Base-by-base conservation (phyloP, 768 basidiomycete species). In the Scleroderma citrinum region DNA sequence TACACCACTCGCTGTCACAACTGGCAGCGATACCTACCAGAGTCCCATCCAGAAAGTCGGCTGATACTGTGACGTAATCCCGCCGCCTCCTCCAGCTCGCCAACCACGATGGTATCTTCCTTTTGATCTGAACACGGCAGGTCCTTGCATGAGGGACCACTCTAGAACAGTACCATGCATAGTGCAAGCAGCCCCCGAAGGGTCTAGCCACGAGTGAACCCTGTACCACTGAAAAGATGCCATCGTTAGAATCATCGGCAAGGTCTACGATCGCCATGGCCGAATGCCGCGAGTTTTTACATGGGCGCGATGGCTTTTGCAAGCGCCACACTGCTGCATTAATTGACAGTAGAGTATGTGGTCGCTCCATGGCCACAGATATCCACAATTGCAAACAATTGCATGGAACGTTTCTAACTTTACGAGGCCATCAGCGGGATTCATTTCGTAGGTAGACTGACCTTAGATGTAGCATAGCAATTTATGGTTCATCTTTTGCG, bases 41-140 rank as follows among this genome's bases (percentile, higher is more conserved):
- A 89, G 89, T 89, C 90, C 5, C 89, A 92, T 71, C 91, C 90
- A 8, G 85, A 85, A 56, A 91, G 88, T 61, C 78, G 91, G 8
- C 68, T 93, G 23, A 61, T 87, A 67, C 73, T n/a, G n/a, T n/a
- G n/a, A n/a, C n/a, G n/a, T n/a, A n/a, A n/a, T n/a, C 31, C 31
- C 13, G 31, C 13, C 13, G 13, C 31, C 7, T 32, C 7, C 31
- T 7, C 13, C 13, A 32, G 31, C 31, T 32, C 31, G 13, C 13
- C 13, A 13, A 32, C 7, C 7, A 32, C 31, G 13, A 7, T 7
- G 13, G 31, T 13, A 32, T 32, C 31, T 13, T 32, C 13, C 31
- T 37, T 38, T 29, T 46, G 40, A 41, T 34, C 4, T 17, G 32
- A 17, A 16, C 16, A 29, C 35, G 38, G 17, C n/a, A 2, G 14